Evolutionary conservation across 192 early-diverging fungal genomes (phyloP), one percentile per base, ranked within the genome.

Genomic region (Chytriomyces sp.): DNA sequence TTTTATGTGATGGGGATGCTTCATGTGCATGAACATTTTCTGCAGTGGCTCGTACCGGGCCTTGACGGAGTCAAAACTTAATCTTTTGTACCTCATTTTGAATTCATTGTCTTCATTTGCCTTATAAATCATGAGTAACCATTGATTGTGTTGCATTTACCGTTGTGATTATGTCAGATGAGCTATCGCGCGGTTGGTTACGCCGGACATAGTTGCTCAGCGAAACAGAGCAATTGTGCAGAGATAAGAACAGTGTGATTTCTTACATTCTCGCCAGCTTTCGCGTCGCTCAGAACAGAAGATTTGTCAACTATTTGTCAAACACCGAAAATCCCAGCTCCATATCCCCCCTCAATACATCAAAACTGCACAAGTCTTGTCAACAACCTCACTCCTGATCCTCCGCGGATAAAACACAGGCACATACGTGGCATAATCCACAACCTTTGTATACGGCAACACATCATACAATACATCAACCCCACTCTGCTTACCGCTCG

Each of bases 1-100:
- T 35, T 60, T 57, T 73, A 73, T 62, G 7, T 73, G n/a, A 10
- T 62, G 53, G 71, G 71, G 7, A 9, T 6, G n/a, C 13, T 23
- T 47, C 35, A 26, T 11, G 49, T 47, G n/a, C 68, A 69, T 53
- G 16, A 53, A 6, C 8, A n/a, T 8, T 20, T 69, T 9, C n/a
- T 69, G 46, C 48, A 57, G 5, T 48, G 53, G 53, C 53, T 57
- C 13, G 13, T 57, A 1, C 53, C 53, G 13, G 53, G 53, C 53
- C 53, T 57, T 57, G 53, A 5, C 20, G 13, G 13, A 57, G 13
- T 20, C 53, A 57, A 20, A 57, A n/a, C 53, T 57, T 57, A 5
- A n/a, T n/a, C 53, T 57, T 57, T 35, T 35, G 35, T 35, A 35
- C 35, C 35, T 35, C 35, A 35, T 35, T 35, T 35, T 35, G 35